Percentiles rank a stretch among this genome's conserved stretches.
Evolutionary conservation across 2,329 filamentous ascomycete species (phyloP).

Genomic region (Botrytis galanthina): DNA sequence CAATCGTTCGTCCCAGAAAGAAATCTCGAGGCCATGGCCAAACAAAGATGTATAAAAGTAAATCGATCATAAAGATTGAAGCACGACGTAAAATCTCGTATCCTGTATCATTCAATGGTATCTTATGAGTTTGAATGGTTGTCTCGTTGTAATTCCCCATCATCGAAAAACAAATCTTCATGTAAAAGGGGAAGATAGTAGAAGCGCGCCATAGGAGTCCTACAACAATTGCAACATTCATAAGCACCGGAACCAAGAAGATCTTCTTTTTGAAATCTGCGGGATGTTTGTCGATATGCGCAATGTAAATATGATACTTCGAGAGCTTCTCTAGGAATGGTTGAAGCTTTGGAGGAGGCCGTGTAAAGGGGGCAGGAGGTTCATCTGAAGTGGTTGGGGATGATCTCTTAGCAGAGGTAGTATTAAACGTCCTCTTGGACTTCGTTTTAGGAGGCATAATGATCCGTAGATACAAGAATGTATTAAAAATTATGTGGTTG

Average conservation of each 20-base stretch:
- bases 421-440: conserved; percentile 34
- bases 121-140: conserved; percentile 58
- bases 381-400: conserved; percentile 23
- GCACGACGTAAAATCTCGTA: conserved; percentile 53
- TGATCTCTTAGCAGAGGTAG: conserved; percentile 23
- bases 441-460: conserved; percentile 38
- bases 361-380: conserved; percentile 65
- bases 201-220: conserved; percentile 68
- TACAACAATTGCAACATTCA: conserved; percentile 67
- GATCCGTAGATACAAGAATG: conserved; percentile 1
- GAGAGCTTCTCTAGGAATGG: conserved; percentile 67
- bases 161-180: conserved; percentile 36
- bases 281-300: conserved; percentile 75
- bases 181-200: conserved; percentile 70
- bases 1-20: conserved; percentile 56
- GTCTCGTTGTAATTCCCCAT: conserved; percentile 52
- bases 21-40: conserved; percentile 75
- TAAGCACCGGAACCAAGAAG: conserved; percentile 72
- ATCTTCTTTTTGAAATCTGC: conserved; percentile 74
- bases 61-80: conserved; percentile 70
- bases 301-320: conserved; percentile 72
- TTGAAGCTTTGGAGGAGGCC: conserved; percentile 59
- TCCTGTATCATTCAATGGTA: conserved; percentile 56
- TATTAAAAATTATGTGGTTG: background rate
- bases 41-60: conserved; percentile 63